Evolutionary conservation across 1,139 yeast species (phyloP), one percentile per base, ranked within the genome.

Genomic region (Hyphopichia burtonii): DNA sequence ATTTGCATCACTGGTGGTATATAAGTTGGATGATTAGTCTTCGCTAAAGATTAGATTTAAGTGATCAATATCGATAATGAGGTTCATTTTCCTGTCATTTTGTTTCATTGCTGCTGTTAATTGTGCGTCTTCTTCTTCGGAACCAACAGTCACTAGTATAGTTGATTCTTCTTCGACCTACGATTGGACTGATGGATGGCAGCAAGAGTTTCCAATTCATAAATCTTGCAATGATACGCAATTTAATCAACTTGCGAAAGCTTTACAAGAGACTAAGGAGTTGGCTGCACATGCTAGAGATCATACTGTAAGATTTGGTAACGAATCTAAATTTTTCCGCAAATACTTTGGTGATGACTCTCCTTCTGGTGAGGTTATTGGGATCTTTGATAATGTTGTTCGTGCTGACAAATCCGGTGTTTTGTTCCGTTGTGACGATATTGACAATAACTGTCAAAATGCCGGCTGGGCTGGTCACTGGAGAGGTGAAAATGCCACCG

Each of bases 401-500:
- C 52, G 54, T 35, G 64, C 61, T 31, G 62, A 65, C 36, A 61
- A 66, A 50, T 48, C 53, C 39, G 53, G 53, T 12, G 46, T 56
- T 19, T 36, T 65, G 19, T 59, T 64, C 48, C 55, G 70, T 34
- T 67, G 73, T 55, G 71, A 66, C 40, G 60, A 66, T 42, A 48
- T 54, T 17, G 71, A 66, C 44, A 63, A 60, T 1, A 59, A 62
- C 41, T 66, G 73, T 51, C 47, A 49, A 15, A 47, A 47, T 8
- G 54, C 56, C 31, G 65, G 65, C 15, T 65, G 66, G 61, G 69
- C 70, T 9, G 71, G 71, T 28, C 66, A 66, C 41, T 58, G 63
- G 63, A 58, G 69, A 54, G 66, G 71, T 38, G 59, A 54, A 27
- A 63, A 63, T 41, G 65, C 52, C 16, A 50, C 63, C 3, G 59